Conservation (phyloP, 805 yeast genomes). For the Ascoidea rubescens region DNA sequence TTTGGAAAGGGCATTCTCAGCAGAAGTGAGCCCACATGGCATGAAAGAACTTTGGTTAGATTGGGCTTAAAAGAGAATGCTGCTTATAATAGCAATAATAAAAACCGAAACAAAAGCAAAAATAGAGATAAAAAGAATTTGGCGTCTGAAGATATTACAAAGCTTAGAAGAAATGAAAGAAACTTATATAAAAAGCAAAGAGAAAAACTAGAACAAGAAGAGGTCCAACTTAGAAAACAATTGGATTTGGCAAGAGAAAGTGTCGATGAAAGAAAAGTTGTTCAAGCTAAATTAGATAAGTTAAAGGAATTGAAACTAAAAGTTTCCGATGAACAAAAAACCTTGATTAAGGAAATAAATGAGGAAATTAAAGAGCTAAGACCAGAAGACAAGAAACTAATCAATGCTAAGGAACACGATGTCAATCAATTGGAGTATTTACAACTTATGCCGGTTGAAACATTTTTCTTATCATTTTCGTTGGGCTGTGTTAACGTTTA, state of each 20-base stretch:
- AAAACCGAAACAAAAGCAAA: too few species aligned
- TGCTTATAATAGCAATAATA: too few species aligned
- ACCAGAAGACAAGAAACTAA: conserved; percentile 22
- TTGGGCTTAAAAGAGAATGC: conserved; percentile 28
- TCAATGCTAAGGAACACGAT: conserved; percentile 19
- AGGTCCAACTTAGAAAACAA: conserved; percentile 25
- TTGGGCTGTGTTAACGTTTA: conserved; percentile 31
- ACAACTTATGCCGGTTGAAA: conserved; percentile 68
- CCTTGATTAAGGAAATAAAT: neutral
- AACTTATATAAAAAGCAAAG: conserved; percentile 59
- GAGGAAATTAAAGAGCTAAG: conserved; percentile 20
- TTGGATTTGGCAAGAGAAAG: neutral
- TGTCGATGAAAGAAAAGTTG: conserved; percentile 16
- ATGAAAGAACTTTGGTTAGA: conserved; percentile 43
- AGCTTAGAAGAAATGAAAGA: conserved; percentile 56
- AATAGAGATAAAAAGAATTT: conserved; percentile 11
- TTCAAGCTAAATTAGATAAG: conserved; percentile 11
- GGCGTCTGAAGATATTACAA: conserved; percentile 68
- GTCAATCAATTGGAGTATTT: conserved; percentile 26
- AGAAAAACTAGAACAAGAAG: conserved; percentile 37
- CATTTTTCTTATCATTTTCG: conserved; percentile 50
- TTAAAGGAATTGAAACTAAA: too few species aligned
- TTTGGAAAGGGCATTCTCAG: conserved; percentile 88
- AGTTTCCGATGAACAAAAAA: neutral
- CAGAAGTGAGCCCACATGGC: conserved; percentile 90